These are phyloP conservation scores for Cladobotryum protrusum DNA, from an alignment of 2,329 filamentous ascomycete species.

Conservation along the genomic window DNA sequence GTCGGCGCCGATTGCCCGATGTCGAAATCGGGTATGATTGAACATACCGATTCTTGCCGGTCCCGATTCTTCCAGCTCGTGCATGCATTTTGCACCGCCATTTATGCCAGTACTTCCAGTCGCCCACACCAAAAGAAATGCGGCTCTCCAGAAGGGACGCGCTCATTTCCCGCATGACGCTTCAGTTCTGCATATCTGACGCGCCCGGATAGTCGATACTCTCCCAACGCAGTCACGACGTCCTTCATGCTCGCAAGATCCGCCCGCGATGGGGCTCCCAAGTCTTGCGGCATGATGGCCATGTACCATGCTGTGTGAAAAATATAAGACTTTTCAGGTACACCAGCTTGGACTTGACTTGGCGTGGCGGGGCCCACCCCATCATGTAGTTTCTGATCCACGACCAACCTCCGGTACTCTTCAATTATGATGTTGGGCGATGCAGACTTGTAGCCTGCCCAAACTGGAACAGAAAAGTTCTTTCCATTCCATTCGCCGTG, in stretches of 20 bases:
- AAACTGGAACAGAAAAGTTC: conserved; percentile 30
- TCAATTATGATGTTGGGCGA: conserved; percentile 33
- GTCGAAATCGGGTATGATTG: no score
- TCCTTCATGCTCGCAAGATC: conserved; percentile 36
- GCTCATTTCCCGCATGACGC: conserved; percentile 7
- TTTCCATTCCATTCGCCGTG: conserved; percentile 22
- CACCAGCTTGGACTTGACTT: conserved; percentile 44
- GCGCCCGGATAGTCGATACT: conserved; percentile 30
- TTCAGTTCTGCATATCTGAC: conserved; percentile 20
- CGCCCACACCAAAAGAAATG: conserved; percentile 36
- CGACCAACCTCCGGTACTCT: conserved; percentile 42
- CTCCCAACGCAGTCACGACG: conserved; percentile 36
- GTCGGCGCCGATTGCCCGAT: no score
- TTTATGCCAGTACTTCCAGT: conserved; percentile 26
- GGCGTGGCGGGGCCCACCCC: conserved; percentile 41
- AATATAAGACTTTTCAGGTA: conserved; percentile 38
- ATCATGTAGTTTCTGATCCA: conserved; percentile 29
- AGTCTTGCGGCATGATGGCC: conserved; percentile 32
- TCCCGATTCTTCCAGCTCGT: no score
- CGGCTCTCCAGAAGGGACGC: conserved; percentile 16
- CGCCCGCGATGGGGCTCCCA: conserved; percentile 22
- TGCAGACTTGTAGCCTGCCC: conserved; percentile 37
- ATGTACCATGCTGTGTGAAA: conserved; percentile 50
- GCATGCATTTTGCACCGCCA: no score
- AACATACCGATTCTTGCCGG: no score